Conservation (phyloP, 208 protist species). For the Crithidia sp. region DNA sequence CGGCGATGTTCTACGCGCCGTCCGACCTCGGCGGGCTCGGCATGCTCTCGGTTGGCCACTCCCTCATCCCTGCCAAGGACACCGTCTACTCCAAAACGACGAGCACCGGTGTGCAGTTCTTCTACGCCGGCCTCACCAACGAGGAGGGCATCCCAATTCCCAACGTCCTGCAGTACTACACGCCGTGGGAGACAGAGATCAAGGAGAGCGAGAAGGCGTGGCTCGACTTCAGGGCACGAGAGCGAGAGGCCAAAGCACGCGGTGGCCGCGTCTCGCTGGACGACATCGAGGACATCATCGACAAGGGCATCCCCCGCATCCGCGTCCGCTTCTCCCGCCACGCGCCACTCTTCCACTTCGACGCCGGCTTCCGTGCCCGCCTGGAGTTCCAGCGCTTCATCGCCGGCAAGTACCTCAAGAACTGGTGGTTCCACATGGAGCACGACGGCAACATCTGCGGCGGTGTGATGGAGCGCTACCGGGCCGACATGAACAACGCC, state of each 20-base stretch:
- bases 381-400: slow-evolving; percentile 99
- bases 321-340: slow-evolving; percentile 99
- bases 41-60: slow-evolving; percentile 99
- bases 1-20: slow-evolving; percentile 99
- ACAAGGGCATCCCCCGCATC: slow-evolving; percentile 99
- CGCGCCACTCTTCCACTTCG: slow-evolving; percentile 99
- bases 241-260: slow-evolving; percentile 97
- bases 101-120: slow-evolving; percentile 98
- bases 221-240: slow-evolving; percentile 98
- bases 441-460: slow-evolving; percentile 99
- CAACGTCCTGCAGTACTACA: slow-evolving; percentile 99
- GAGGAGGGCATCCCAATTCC: slow-evolving; percentile 99
- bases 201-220: slow-evolving; percentile 99
- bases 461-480: slow-evolving; percentile 99
- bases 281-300: slow-evolving; percentile 99
- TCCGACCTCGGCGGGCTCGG: slow-evolving; percentile 98
- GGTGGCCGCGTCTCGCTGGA: slow-evolving; percentile 98
- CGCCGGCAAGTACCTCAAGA: slow-evolving; percentile 98
- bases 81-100: slow-evolving; percentile 98
- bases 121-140: slow-evolving; percentile 98
- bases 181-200: slow-evolving; percentile 99
- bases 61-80: slow-evolving; percentile 99
- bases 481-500: slow-evolving; percentile 99
- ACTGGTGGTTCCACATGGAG: slow-evolving; percentile 99
- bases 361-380: slow-evolving; percentile 99